Evolutionary conservation across 2,329 filamentous ascomycete genomes (phyloP).

Genomic region (Ophiostoma pallidulum): DNA sequence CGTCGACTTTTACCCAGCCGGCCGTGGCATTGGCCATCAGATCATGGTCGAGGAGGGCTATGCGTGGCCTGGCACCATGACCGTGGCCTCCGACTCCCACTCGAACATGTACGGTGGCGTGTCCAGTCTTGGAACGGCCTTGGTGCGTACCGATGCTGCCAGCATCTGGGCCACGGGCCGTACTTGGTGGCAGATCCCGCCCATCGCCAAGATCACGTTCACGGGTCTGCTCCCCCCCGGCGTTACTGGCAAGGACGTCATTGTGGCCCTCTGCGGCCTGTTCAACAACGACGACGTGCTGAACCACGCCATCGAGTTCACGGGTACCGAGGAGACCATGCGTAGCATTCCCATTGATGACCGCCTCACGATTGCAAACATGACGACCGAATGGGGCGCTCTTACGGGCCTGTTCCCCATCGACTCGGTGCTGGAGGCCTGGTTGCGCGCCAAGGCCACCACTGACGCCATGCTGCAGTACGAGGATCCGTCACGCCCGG

Average conservation of each 20-base stretch:
- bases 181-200: conserved; percentile 82
- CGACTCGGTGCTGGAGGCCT: conserved; percentile 59
- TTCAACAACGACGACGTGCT: conserved; percentile 84
- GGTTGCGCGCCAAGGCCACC: conserved; percentile 71
- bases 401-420: conserved; percentile 67
- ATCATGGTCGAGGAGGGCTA: conserved; percentile 81
- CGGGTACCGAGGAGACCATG: conserved; percentile 70
- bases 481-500: conserved; percentile 25
- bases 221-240: conserved; percentile 66
- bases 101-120: conserved; percentile 78
- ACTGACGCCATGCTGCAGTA: conserved; percentile 49
- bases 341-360: conserved; percentile 56
- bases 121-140: conserved; percentile 64
- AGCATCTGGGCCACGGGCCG: conserved; percentile 73
- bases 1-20: conserved; percentile 58
- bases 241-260: conserved; percentile 89
- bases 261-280: conserved; percentile 75
- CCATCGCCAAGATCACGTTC: conserved; percentile 68
- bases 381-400: conserved; percentile 71
- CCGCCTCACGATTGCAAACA: conserved; percentile 61
- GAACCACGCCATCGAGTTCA: conserved; percentile 86
- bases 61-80: conserved; percentile 73
- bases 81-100: conserved; percentile 71
- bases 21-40: conserved; percentile 56
- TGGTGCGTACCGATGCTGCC: conserved; percentile 82